Evolutionary conservation across 371 early-diverging fungal species (phyloP), one percentile per base, ranked within the genome.

Genomic region (Nosema bombycis): DNA sequence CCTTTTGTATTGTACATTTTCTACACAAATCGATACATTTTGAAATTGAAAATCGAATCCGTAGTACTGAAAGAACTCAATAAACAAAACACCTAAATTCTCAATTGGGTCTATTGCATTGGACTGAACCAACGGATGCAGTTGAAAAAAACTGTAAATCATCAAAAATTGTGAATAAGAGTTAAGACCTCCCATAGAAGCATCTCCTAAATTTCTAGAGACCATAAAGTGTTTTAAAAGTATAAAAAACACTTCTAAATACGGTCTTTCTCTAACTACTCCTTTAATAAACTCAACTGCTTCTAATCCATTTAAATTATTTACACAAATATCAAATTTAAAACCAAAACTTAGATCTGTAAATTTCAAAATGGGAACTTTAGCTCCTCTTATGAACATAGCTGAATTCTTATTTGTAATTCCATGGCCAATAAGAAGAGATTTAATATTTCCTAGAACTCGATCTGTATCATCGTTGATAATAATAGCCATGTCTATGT

Each of bases 1-100:
- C 29, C 2, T 46, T 33, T 55, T 60, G 58, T 78, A 83, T 38
- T 36, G 58, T 3, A 24, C 37, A 38, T 56, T 70, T 18, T 56
- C 58, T 1, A 67, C 32, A 34, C 46, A 29, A 64, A 82, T 76
- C 34, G 24, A 34, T 38, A 71, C 69, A 24, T 38, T 54, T 61
- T 73, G 55, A 56, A 54, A 82, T n/a, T 60, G 60, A 37, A 83
- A 78, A 24, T 78, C 64, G 1, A 67, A 63, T 57, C 96, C 96
- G 82, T 94, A 98, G 23, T 94, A 87, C 79, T 95, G 92, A 34
- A 98, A 89, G 74, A 95, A 93, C 80, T 98, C 96, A 21, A 95
- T 79, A 38, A 97, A 78, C n/a, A 96, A 83, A 0, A 90, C 87
- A 14, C 94, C 95, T 10, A 96, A 77, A 84, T 95, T 95, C n/a